Evolutionary conservation across 73 alveolate genomes (phyloP).

Genomic region (Tetrahymena elliotti): DNA sequence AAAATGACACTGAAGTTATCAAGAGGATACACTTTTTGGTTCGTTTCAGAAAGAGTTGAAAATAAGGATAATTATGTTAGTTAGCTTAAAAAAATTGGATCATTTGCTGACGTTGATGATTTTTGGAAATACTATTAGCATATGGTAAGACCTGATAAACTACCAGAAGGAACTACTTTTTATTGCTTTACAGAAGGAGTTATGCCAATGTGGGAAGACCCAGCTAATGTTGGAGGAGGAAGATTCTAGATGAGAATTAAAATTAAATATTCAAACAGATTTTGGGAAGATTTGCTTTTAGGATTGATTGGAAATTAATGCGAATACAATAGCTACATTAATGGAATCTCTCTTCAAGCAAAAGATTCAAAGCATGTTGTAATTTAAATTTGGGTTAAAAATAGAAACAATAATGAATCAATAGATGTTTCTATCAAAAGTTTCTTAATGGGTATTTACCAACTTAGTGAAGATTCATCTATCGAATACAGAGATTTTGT

Average conservation of each 20-base stretch:
- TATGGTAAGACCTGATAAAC: conserved; percentile 64
- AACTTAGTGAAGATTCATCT: background rate
- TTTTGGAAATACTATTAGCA: conserved; percentile 72
- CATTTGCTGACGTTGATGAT: conserved; percentile 41
- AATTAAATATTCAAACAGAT: conserved; percentile 55
- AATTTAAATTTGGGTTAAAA: background rate
- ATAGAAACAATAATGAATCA: background rate
- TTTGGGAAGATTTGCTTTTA: conserved; percentile 75
- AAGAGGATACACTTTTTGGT: background rate
- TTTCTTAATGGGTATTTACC: background rate
- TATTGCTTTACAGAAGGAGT: conserved; percentile 68
- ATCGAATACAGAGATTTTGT: background rate
- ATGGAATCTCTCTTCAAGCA: conserved; percentile 44
- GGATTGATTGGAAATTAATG: conserved; percentile 67
- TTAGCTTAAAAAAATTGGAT: conserved; percentile 8
- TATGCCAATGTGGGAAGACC: conserved; percentile 84
- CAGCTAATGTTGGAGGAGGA: conserved; percentile 70
- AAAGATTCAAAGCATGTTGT: background rate
- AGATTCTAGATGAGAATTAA: conserved; percentile 60
- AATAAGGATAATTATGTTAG: background rate
- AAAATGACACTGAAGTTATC: background rate
- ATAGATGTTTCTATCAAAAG: background rate
- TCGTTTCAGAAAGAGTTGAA: background rate
- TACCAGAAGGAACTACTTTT: conserved; percentile 51
- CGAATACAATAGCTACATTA: conserved; percentile 52